Evolutionary conservation across 805 yeast species (phyloP).

Genomic region (Dipodascopsis uninucleata): DNA sequence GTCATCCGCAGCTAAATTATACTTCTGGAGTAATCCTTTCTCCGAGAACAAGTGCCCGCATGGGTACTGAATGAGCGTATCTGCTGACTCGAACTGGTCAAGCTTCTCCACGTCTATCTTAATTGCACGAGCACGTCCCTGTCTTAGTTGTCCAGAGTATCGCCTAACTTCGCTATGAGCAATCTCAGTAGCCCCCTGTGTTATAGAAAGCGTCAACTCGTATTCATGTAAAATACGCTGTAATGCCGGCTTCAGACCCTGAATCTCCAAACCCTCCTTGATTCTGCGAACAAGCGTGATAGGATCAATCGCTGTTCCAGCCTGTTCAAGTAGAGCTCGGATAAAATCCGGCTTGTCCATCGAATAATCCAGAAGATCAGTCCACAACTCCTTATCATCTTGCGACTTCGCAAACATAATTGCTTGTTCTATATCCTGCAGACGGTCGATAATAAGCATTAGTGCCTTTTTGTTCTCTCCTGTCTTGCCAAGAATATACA

Average conservation of each 20-base stretch:
- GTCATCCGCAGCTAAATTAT: slow-evolving; percentile 1
- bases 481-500: slow-evolving; percentile 72
- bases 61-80: slow-evolving; percentile 17
- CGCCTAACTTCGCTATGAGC: slow-evolving; percentile 14
- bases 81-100: slow-evolving; percentile 15
- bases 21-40: slow-evolving; percentile 6
- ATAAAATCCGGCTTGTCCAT: slow-evolving; percentile 72
- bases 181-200: slow-evolving; percentile 19
- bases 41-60: slow-evolving; percentile 24
- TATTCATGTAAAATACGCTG: slow-evolving; percentile 61
- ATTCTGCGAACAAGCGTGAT: slow-evolving; percentile 64
- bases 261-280: slow-evolving; percentile 58
- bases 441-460: slow-evolving; percentile 66
- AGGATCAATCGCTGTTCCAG: slow-evolving; percentile 58
- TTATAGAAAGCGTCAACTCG: slow-evolving; percentile 40
- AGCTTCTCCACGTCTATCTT: slow-evolving; percentile 19
- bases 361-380: slow-evolving; percentile 65
- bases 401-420: slow-evolving; percentile 68
- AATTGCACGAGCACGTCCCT: slow-evolving; percentile 24
- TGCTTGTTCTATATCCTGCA: slow-evolving; percentile 77
- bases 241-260: slow-evolving; percentile 60
- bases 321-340: slow-evolving; percentile 63
- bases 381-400: slow-evolving; percentile 78
- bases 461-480: slow-evolving; percentile 79
- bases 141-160: slow-evolving; percentile 21